These are phyloP conservation scores for Apophysomyces variabilis DNA, from an alignment of 371 early-diverging fungal genomes.

Conservation along the genomic window DNA sequence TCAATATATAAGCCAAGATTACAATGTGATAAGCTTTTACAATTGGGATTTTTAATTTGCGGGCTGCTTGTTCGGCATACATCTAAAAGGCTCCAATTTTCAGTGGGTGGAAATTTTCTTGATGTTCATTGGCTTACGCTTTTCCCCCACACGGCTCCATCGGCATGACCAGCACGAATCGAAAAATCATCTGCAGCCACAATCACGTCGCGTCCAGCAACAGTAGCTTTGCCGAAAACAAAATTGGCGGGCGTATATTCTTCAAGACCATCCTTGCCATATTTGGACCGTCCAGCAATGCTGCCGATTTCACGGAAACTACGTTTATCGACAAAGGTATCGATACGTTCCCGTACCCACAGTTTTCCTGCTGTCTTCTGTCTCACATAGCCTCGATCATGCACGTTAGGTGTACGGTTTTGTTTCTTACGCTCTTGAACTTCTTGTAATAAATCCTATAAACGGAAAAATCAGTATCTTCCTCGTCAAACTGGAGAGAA, in stretches of 20 bases:
- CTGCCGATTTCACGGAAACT: slow-evolving; percentile 45
- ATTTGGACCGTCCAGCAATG: slow-evolving; percentile 42
- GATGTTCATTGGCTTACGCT: slow-evolving; percentile 22
- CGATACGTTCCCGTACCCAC: slow-evolving; percentile 52
- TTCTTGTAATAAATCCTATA: slow-evolving; percentile 40
- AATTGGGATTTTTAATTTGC: slow-evolving; percentile 43
- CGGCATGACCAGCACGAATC: slow-evolving; percentile 54
- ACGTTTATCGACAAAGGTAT: slow-evolving; percentile 35
- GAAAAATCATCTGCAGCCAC: slow-evolving; percentile 52
- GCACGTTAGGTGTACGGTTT: slow-evolving; percentile 36
- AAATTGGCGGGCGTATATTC: slow-evolving; percentile 46
- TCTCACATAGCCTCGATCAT: slow-evolving; percentile 41
- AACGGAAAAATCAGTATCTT: neutral
- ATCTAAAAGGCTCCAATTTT: slow-evolving; percentile 5
- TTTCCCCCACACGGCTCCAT: slow-evolving; percentile 53
- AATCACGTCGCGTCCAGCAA: slow-evolving; percentile 34
- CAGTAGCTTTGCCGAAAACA: slow-evolving; percentile 43
- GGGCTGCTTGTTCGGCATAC: slow-evolving; percentile 41
- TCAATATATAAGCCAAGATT: neutral
- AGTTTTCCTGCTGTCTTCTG: slow-evolving; percentile 50
- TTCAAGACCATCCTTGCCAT: slow-evolving; percentile 35
- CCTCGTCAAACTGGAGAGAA: no score
- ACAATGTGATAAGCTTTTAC: slow-evolving; percentile 15
- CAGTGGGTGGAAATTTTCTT: neutral
- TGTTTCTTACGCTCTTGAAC: slow-evolving; percentile 30